Evolutionary conservation across 768 basidiomycete genomes (phyloP).

Genomic region (Pulveroboletus sp.): DNA sequence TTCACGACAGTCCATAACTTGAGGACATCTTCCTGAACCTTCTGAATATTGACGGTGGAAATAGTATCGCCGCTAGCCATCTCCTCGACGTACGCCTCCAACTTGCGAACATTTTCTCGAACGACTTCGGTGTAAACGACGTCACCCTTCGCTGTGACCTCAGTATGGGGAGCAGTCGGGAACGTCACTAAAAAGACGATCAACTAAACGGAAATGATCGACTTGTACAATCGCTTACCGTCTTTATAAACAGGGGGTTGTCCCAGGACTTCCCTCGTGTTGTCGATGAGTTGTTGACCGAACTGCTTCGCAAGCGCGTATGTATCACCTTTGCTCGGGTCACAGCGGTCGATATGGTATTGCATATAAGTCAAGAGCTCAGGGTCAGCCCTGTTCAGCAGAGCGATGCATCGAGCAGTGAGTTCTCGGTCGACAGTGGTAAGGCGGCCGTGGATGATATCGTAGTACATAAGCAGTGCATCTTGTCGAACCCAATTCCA

Average conservation of each 20-base stretch:
- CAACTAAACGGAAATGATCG: background rate
- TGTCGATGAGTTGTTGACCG: constrained; percentile 92
- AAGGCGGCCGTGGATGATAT: constrained; percentile 94
- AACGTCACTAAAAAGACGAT: constrained; percentile 68
- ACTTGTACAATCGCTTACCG: constrained; percentile 49
- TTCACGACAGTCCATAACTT: constrained; percentile 98
- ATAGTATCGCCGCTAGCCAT: constrained; percentile 96
- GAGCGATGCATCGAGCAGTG: constrained; percentile 93
- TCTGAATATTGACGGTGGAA: constrained; percentile 87
- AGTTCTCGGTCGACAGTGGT: constrained; percentile 94
- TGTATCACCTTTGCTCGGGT: constrained; percentile 79
- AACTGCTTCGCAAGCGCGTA: constrained; percentile 97
- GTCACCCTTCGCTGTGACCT: constrained; percentile 90
- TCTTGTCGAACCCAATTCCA: constrained; percentile 99
- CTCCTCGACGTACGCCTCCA: constrained; percentile 96
- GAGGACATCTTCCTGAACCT: constrained; percentile 94
- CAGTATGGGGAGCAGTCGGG: constrained; percentile 95
- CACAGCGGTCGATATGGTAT: constrained; percentile 83
- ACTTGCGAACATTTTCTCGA: constrained; percentile 92
- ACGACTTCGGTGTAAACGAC: constrained; percentile 94
- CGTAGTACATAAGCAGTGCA: constrained; percentile 94
- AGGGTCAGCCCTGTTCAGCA: constrained; percentile 96
- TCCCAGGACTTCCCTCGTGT: constrained; percentile 79
- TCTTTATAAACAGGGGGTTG: constrained; percentile 93
- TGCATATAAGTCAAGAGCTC: constrained; percentile 93